Conservation (phyloP, 2,329 filamentous ascomycete species). For the Fusarium sambucinum region DNA sequence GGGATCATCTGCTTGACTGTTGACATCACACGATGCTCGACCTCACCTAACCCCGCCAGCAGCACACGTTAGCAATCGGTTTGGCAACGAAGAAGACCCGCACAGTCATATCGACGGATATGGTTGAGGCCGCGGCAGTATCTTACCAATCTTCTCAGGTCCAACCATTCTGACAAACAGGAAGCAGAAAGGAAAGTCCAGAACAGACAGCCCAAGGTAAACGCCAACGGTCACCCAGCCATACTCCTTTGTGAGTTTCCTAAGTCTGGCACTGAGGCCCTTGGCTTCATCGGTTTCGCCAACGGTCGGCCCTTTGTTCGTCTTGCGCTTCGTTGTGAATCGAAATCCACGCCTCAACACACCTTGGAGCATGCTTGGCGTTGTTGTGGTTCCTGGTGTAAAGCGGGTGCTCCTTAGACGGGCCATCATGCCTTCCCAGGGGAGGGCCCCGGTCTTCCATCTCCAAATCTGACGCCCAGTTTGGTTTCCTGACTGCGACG, state of each 20-base stretch:
- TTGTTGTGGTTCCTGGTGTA: conserved; percentile 31
- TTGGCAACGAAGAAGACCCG: background rate
- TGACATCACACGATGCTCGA: conserved; percentile 76
- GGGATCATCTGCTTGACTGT: conserved; percentile 70
- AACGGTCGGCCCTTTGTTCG: conserved; percentile 42
- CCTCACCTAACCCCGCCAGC: conserved; percentile 57
- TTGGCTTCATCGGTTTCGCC: conserved; percentile 49
- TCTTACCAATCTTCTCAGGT: conserved; percentile 83
- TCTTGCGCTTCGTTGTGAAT: conserved; percentile 52
- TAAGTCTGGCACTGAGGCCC: conserved; percentile 77
- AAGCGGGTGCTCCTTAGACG: conserved; percentile 35
- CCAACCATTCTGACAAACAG: conserved; percentile 85
- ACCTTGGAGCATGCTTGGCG: conserved; percentile 41
- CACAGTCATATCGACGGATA: conserved; percentile 12
- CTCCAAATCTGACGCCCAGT: conserved; percentile 40
- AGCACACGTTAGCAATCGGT: conserved; percentile 31
- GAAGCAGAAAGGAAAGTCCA: conserved; percentile 97
- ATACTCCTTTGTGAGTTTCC: conserved; percentile 89
- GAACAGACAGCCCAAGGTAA: conserved; percentile 82
- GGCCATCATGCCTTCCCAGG: conserved; percentile 38
- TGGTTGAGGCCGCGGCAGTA: conserved; percentile 11
- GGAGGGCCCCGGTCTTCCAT: conserved; percentile 28
- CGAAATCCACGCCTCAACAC: conserved; percentile 51
- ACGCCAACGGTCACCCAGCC: conserved; percentile 95
- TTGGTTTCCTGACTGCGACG: conserved; percentile 42